These are phyloP conservation scores for Candida piceae DNA, from an alignment of 805 yeast genomes.

Conservation along the genomic window DNA sequence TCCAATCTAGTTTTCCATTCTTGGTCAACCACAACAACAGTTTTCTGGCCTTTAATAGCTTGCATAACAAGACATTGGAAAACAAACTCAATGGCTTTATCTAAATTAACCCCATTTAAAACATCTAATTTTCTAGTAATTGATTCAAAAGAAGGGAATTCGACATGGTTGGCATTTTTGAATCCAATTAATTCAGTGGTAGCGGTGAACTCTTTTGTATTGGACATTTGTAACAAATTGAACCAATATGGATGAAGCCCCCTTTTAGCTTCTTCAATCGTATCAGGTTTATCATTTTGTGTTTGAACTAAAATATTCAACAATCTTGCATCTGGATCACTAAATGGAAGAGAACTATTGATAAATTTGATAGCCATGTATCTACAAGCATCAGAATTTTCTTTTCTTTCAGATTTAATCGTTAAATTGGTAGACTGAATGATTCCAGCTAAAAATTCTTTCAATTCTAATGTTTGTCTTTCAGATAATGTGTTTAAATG, in stretches of 20 bases:
- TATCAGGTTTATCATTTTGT: conserved; percentile 57
- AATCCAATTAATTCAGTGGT: conserved; percentile 21
- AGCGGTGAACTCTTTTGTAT: conserved; percentile 37
- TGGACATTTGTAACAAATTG: conserved; percentile 44
- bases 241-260: conserved; percentile 87
- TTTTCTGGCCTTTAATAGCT: conserved; percentile 43
- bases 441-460: conserved; percentile 25
- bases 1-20: conserved; percentile 70
- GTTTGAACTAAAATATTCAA: conserved; percentile 59
- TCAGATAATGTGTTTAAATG: conserved; percentile 39
- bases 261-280: conserved; percentile 69
- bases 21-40: conserved; percentile 63
- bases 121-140: conserved; percentile 31
- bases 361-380: conserved; percentile 62
- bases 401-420: conserved; percentile 18
- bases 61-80: conserved; percentile 62
- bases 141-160: conserved; percentile 52
- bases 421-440: conserved; percentile 23
- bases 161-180: conserved; percentile 22
- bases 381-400: conserved; percentile 45
- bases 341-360: conserved; percentile 59
- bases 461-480: conserved; percentile 38
- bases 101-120: conserved; percentile 16
- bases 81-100: conserved; percentile 45
- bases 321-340: conserved; percentile 61